Conservation (phyloP, 225 moss, liverwort and hornwort genomes). For the Straminergon stramineum region DNA sequence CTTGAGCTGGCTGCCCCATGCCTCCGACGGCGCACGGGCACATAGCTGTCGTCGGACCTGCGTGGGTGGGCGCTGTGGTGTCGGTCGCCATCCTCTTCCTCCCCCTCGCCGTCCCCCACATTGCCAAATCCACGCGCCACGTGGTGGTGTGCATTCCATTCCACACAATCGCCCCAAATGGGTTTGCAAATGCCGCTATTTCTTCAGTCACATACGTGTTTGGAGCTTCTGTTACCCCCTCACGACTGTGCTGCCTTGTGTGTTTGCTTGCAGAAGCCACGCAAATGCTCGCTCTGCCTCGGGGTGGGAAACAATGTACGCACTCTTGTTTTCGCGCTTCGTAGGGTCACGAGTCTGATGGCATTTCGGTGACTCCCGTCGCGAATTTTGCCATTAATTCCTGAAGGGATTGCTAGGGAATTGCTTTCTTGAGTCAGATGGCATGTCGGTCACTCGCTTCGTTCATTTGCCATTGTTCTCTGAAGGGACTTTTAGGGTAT, state of each 20-base stretch:
- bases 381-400: background rate
- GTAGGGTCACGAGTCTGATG: background rate
- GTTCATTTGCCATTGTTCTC: background rate
- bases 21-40: constrained; percentile 16
- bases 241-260: background rate
- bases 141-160: constrained; percentile 8
- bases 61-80: constrained; percentile 36
- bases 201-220: background rate
- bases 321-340: background rate
- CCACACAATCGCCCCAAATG: background rate
- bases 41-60: constrained; percentile 10
- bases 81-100: constrained; percentile 24
- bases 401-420: background rate
- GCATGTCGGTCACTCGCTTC: background rate
- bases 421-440: background rate
- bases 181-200: background rate
- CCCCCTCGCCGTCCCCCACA: constrained; percentile 16
- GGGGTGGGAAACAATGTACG: constrained; percentile 54
- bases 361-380: background rate
- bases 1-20: constrained; percentile 13
- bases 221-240: background rate
- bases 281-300: constrained; percentile 41
- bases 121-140: constrained; percentile 20
- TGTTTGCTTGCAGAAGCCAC: constrained; percentile 31
- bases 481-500: background rate